Conservation (phyloP, 192 early-diverging fungal genomes). For the Physocladia obscura region DNA sequence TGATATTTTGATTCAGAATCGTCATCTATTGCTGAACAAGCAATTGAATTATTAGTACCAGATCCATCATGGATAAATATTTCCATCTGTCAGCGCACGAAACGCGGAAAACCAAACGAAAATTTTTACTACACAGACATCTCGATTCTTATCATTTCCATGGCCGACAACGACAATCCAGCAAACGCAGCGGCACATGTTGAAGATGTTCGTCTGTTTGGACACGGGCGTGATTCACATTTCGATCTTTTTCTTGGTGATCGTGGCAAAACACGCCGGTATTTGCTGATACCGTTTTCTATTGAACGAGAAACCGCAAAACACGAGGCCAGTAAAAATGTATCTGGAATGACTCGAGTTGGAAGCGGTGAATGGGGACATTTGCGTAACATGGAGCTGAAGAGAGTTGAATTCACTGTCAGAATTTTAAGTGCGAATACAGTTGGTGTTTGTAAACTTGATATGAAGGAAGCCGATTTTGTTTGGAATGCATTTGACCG, state of each 20-base stretch:
- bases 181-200: background rate
- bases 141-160: slow-evolving; percentile 2
- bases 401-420: slow-evolving; percentile 17
- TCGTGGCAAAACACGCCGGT: background rate
- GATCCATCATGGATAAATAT: slow-evolving; percentile 23
- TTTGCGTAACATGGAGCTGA: background rate
- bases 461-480: background rate
- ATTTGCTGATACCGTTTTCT: slow-evolving; percentile 25
- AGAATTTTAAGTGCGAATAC: slow-evolving; percentile 21
- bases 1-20: background rate
- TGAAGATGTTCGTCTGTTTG: slow-evolving; percentile 28
- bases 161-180: background rate
- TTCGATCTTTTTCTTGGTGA: slow-evolving; percentile 26
- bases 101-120: slow-evolving; percentile 30
- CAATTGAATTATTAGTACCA: slow-evolving; percentile 14
- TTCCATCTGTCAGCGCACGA: slow-evolving; percentile 24
- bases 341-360: slow-evolving; percentile 7
- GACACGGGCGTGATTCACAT: slow-evolving; percentile 25
- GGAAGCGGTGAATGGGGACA: slow-evolving; percentile 16
- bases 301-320: slow-evolving; percentile 24
- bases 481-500: slow-evolving; percentile 19
- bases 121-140: slow-evolving; percentile 29
- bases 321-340: background rate
- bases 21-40: background rate
- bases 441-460: background rate